Percentiles rank a stretch among this genome's conserved stretches.
These are phyloP conservation scores for Yamadazyma dendronema DNA, from an alignment of 1,139 yeast species.

Conservation along the genomic window DNA sequence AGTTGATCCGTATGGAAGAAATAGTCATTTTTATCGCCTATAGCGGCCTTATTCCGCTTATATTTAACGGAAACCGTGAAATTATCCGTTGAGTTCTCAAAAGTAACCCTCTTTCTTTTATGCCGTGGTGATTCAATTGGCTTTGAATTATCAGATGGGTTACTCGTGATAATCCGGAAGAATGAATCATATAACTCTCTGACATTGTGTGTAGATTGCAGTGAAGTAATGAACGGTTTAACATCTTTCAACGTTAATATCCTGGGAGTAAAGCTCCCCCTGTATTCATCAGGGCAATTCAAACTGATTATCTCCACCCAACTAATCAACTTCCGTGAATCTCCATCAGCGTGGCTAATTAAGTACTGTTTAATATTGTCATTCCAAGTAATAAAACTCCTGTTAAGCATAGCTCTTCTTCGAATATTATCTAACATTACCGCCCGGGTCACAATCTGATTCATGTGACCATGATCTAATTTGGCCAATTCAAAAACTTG, in stretches of 20 bases:
- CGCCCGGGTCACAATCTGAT: conserved; percentile 25
- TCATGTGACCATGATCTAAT: conserved; percentile 20
- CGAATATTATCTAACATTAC: conserved; percentile 27
- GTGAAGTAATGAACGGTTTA: not conserved
- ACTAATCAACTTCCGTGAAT: conserved; percentile 27
- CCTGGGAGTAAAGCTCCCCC: conserved; percentile 4
- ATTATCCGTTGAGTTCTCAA: not conserved
- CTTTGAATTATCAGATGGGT: too few species aligned
- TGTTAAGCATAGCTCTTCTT: conserved; percentile 16
- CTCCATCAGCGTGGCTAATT: conserved; percentile 20
- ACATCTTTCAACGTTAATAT: not conserved
- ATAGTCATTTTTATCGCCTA: conserved; percentile 13
- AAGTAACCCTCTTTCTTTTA: not conserved
- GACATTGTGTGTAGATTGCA: not conserved
- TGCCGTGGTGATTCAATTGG: too few species aligned
- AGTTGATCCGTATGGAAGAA: conserved; percentile 9
- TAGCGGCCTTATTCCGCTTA: not conserved
- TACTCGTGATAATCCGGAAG: not conserved
- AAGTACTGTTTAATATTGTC: conserved; percentile 2
- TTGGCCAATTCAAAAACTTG: conserved; percentile 31
- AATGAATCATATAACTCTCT: not conserved
- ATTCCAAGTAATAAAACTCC: conserved; percentile 6
- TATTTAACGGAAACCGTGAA: not conserved
- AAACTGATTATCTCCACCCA: conserved; percentile 18
- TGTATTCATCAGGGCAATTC: conserved; percentile 2